Percentiles rank a stretch among this genome's conserved stretches.
These are phyloP conservation scores for Phytopythium helicoides DNA, from an alignment of 352 stramenopile genomes.

Conservation along the genomic window DNA sequence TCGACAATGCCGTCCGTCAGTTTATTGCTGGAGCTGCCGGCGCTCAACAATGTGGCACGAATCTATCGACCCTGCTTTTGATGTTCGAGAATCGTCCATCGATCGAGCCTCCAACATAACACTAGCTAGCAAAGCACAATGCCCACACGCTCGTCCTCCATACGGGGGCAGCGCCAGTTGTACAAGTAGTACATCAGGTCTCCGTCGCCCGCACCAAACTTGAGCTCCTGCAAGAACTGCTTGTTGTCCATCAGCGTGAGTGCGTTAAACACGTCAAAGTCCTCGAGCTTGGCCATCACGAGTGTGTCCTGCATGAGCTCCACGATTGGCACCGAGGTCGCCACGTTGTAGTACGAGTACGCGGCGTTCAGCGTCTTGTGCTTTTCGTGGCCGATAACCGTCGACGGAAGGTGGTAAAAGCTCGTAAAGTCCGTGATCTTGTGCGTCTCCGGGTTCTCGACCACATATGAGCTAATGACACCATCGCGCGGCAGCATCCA, in stretches of 20 bases:
- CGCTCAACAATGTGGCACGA: too few relatives aligned
- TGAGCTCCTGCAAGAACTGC: constrained; percentile 58
- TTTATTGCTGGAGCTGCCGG: too few relatives aligned
- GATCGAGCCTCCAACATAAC: too few relatives aligned
- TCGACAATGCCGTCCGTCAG: too few relatives aligned
- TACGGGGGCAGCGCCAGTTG: constrained; percentile 73
- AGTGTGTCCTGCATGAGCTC: constrained; percentile 56
- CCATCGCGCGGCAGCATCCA: constrained; percentile 95
- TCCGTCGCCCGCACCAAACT: constrained; percentile 56
- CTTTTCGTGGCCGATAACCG: constrained; percentile 94
- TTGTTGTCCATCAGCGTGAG: constrained; percentile 69
- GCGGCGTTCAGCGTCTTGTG: constrained; percentile 95
- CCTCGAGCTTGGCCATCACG: constrained; percentile 56
- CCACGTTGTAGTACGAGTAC: constrained; percentile 99
- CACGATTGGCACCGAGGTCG: constrained; percentile 46
- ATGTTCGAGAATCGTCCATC: too few relatives aligned
- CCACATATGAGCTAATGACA: constrained; percentile 96
- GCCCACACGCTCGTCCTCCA: constrained; percentile 42
- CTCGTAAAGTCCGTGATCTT: constrained; percentile 94
- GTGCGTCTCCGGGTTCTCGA: constrained; percentile 68
- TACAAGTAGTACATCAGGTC: constrained; percentile 79
- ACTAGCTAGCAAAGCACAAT: constrained; percentile 55
- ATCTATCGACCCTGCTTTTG: too few relatives aligned
- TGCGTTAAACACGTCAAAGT: constrained; percentile 75
- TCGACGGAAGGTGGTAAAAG: constrained; percentile 99